phyloP scores from a whole-genome alignment of 169 alveolate genomes.

The Toxoplasma gondii region DNA sequence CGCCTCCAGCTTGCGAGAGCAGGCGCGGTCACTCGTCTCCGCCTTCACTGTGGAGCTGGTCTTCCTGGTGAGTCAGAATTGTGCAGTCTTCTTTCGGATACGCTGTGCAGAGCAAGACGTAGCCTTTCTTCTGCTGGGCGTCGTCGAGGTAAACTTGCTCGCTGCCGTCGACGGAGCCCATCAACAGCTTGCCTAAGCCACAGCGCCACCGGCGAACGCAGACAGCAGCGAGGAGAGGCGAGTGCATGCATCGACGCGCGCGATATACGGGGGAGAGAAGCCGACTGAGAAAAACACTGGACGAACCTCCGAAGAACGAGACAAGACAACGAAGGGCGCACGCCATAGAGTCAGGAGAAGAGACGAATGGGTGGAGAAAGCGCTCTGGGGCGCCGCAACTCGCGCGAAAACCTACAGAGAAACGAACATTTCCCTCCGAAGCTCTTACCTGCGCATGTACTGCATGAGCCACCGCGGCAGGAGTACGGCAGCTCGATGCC shows the following conservation, averaged over 20 bases:
- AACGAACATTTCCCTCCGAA: background rate
- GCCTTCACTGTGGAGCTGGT: conserved; percentile 68
- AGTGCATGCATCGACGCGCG: background rate
- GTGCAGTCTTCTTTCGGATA: conserved; percentile 87
- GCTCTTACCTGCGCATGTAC: conserved; percentile 81
- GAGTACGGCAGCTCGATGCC: conserved; percentile 88
- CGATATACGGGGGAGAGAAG: no score
- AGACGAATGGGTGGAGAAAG: no score
- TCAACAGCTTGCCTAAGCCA: conserved; percentile 83
- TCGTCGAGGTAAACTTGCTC: conserved; percentile 85
- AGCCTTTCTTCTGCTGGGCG: conserved; percentile 80
- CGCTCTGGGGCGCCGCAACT: background rate
- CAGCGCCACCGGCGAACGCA: conserved; percentile 84
- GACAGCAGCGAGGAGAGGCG: conserved; percentile 38
- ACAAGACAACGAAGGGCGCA: no score
- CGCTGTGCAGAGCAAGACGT: conserved; percentile 81
- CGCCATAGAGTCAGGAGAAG: no score
- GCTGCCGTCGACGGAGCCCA: conserved; percentile 81
- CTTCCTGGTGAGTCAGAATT: conserved; percentile 86
- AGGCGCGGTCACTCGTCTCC: background rate
- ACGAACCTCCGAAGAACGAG: no score
- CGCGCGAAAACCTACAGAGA: background rate
- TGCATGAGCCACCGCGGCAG: conserved; percentile 89
- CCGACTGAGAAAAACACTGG: no score
- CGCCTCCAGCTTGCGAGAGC: background rate